Conservation (phyloP, 805 yeast species). For the Pichia pseudocactophila region DNA sequence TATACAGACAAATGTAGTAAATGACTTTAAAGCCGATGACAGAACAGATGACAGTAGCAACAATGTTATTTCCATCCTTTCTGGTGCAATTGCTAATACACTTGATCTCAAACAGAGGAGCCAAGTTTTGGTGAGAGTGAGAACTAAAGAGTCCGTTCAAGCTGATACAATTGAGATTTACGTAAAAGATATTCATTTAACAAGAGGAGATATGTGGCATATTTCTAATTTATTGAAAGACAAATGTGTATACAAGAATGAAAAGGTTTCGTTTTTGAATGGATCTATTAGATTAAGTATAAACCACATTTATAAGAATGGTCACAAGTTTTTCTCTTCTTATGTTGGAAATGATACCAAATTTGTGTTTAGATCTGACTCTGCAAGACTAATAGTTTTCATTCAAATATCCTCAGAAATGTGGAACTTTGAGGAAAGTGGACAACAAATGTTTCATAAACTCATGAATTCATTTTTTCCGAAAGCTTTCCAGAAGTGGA, state of each 20-base stretch:
- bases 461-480: slow-evolving; percentile 90
- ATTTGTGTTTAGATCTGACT: slow-evolving; percentile 81
- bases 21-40: neutral
- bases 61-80: slow-evolving; percentile 43
- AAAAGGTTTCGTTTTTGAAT: slow-evolving; percentile 53
- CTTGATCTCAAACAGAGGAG: slow-evolving; percentile 63
- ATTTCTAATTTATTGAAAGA: slow-evolving; percentile 54
- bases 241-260: slow-evolving; percentile 58
- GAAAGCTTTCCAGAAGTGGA: slow-evolving; percentile 79
- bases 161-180: slow-evolving; percentile 79
- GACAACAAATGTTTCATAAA: slow-evolving; percentile 88
- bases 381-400: slow-evolving; percentile 73
- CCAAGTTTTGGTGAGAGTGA: slow-evolving; percentile 48
- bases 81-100: slow-evolving; percentile 49
- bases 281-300: slow-evolving; percentile 54
- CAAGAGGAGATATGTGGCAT: slow-evolving; percentile 92
- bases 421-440: slow-evolving; percentile 98
- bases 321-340: slow-evolving; percentile 64
- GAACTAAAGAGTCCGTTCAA: slow-evolving; percentile 40
- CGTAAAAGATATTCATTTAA: slow-evolving; percentile 68
- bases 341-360: slow-evolving; percentile 68
- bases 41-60: slow-evolving; percentile 7
- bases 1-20: neutral
- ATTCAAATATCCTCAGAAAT: slow-evolving; percentile 89
- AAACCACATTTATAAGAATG: slow-evolving; percentile 55